Evolutionary conservation across 2,329 filamentous ascomycete genomes (phyloP).

Genomic region (Cercospora canescens): DNA sequence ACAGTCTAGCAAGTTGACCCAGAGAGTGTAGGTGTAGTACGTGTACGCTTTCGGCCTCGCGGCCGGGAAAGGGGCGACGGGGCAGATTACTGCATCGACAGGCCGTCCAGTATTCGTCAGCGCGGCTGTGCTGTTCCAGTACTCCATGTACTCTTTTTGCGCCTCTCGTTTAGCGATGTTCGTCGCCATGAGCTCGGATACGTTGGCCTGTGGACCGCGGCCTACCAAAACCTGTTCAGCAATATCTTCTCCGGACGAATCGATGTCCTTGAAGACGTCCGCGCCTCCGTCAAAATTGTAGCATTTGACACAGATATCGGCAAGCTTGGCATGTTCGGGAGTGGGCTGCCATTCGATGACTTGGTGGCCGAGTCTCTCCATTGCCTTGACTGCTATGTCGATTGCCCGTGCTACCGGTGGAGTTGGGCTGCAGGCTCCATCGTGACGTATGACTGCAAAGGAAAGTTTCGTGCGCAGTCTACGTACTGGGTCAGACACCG

Average conservation of each 20-base stretch:
- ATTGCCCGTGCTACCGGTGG: conserved; percentile 61
- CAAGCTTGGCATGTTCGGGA: conserved; percentile 43
- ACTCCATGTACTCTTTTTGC: conserved; percentile 62
- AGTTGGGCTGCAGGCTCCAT: conserved; percentile 53
- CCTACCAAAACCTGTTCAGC: conserved; percentile 47
- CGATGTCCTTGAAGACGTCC: conserved; percentile 53
- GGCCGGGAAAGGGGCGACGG: conserved; percentile 52
- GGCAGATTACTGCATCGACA: conserved; percentile 58
- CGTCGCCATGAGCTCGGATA: conserved; percentile 45
- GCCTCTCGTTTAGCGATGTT: conserved; percentile 58
- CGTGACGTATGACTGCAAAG: conserved; percentile 57
- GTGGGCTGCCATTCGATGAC: conserved; percentile 62
- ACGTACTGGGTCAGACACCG: conserved; percentile 33
- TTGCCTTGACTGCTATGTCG: conserved; percentile 49
- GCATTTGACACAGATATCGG: conserved; percentile 37
- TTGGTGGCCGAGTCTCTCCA: conserved; percentile 57
- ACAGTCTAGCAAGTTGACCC: conserved; percentile 57
- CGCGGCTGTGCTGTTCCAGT: conserved; percentile 59
- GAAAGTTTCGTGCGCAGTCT: conserved; percentile 42
- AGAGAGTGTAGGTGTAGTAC: conserved; percentile 47
- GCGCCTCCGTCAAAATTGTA: conserved; percentile 53
- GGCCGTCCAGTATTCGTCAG: conserved; percentile 48
- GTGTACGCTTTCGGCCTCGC: conserved; percentile 50
- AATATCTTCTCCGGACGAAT: conserved; percentile 56
- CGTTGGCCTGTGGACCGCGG: conserved; percentile 40